Percentiles rank a stretch among this genome's conserved stretches.
Evolutionary conservation across 768 basidiomycete genomes (phyloP).

Genomic region (Gelatoporia subvermispora): DNA sequence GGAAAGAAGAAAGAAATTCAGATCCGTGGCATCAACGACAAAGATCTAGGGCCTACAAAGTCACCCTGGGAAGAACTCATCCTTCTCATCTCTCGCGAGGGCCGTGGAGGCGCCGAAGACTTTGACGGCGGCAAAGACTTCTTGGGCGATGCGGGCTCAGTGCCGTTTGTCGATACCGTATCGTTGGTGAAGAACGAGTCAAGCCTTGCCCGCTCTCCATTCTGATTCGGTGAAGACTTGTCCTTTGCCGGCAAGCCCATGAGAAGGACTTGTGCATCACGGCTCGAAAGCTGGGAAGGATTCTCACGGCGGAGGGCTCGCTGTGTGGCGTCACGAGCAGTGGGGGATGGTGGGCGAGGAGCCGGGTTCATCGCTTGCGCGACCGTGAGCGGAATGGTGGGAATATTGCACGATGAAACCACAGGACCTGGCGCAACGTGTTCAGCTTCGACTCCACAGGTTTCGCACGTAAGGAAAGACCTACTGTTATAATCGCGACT

Average conservation of each 20-base stretch:
- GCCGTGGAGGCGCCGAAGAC: slow-evolving; percentile 48
- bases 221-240: slow-evolving; percentile 17
- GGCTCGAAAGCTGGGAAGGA: slow-evolving; percentile 71
- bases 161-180: slow-evolving; percentile 28
- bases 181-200: slow-evolving; percentile 55
- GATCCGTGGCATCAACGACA: neutral
- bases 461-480: slow-evolving; percentile 17
- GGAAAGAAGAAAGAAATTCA: neutral
- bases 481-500: slow-evolving; percentile 86
- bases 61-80: slow-evolving; percentile 15
- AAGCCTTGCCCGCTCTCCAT: slow-evolving; percentile 44
- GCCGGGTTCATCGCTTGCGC: slow-evolving; percentile 97
- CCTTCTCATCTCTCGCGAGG: slow-evolving; percentile 60
- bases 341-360: slow-evolving; percentile 90
- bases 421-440: slow-evolving; percentile 63
- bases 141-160: slow-evolving; percentile 15
- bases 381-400: slow-evolving; percentile 90
- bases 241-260: slow-evolving; percentile 50
- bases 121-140: slow-evolving; percentile 15
- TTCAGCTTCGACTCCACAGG: slow-evolving; percentile 12
- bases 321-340: slow-evolving; percentile 82
- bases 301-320: slow-evolving; percentile 82
- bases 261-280: slow-evolving; percentile 68
- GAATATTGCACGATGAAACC: slow-evolving; percentile 93
- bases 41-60: slow-evolving; percentile 12